Base-by-base conservation (phyloP, 352 stramenopile species). In the Pseudoperonospora humuli region DNA sequence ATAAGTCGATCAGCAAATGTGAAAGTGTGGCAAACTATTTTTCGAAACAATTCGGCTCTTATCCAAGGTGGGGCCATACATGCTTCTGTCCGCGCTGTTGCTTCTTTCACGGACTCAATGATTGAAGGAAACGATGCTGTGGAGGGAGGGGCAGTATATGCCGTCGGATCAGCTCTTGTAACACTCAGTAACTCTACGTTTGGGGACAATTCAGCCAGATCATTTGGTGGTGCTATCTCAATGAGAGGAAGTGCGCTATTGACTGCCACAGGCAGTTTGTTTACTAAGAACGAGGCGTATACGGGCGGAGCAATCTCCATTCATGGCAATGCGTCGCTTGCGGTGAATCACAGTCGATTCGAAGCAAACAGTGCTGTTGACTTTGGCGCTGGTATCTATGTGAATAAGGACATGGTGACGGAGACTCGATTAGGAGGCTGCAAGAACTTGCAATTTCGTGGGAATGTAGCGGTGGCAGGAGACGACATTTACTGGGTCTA, bases 401-500 rank as follows among this genome's bases (percentile, higher is more conserved):
- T 85, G 2, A 51, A 76, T 38, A 75, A 69, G 14, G 13, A 56
- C 15, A 35, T 31, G 4, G 21, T 44, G 19, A 50, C 34, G 14
- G n/a, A 42, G 11, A 33, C 33, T 38, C 41, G 39, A 36, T 19
- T n/a, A 45, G 18, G 48, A 29, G 11, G 23, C 13, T 67, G 50
- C 41, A 31, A 36, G 13, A 20, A 8, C 1, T 43, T 52, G 4
- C 17, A 13, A 1, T 76, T 79, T 32, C 31, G 18, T 4, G 34
- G 39, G n/a, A 86, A 88, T 41, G 28, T 27, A 1, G 76, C 76
- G 0, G 15, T 45, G 1, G 60, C 61, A 3, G 76, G 73, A 1
- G 3, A 17, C 0, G 76, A 88, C 9, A 61, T 84, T 20, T 85
- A 78, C 33, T 88, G 76, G 73, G 57, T 78, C 0, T 85, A 68